Base-by-base conservation (phyloP, 2,329 filamentous ascomycete genomes). In the Aspergillus fumigatiaffinis region DNA sequence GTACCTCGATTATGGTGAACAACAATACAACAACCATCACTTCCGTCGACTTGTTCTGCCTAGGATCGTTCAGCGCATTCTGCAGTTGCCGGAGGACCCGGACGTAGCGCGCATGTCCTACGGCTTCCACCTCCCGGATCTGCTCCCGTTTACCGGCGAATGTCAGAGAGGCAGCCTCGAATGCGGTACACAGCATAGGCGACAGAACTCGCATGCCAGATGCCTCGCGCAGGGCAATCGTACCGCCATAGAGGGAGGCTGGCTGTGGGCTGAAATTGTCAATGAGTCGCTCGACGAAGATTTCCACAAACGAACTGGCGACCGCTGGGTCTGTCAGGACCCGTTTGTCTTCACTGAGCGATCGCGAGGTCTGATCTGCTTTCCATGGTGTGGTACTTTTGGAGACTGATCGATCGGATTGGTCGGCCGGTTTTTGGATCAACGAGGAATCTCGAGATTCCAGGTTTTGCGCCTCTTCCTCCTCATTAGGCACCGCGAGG, bases 1-100 rank as follows among this genome's bases (percentile, higher is more conserved):
- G 41, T 9, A 68, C 66, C 58, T 68, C 66, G 12, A 67, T 65
- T 8, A 68, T 66, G 5, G 65, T 67, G 29, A 64, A 60, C 14
- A 68, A 46, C 3, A 68, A 50, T 5, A 68, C 63, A 8, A 64
- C 64, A 1, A 63, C 53, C 29, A 68, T 51, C 21, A 66, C 61
- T 32, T 68, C 66, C 8, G 66, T 68, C 5, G 66, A 66, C 25
- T 60, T 61, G 21, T 59, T 61, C 44, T 61, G 51, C 17, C 61
- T 49, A 3, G 58, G 57, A 29, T 66, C 53, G 44, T 63, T 56
- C 12, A 68, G 49, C 1, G 64, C 60, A 14, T 50, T 51, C 25
- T 68, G 66, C 7, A 68, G 56, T 1, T 58, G 51, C 21, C 60
- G 56, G 38, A 68, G 55, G 1, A 61, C 53, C 29, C 61, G 58